Base-by-base conservation (phyloP, 352 stramenopile species). In the Aphanomyces astaci region DNA sequence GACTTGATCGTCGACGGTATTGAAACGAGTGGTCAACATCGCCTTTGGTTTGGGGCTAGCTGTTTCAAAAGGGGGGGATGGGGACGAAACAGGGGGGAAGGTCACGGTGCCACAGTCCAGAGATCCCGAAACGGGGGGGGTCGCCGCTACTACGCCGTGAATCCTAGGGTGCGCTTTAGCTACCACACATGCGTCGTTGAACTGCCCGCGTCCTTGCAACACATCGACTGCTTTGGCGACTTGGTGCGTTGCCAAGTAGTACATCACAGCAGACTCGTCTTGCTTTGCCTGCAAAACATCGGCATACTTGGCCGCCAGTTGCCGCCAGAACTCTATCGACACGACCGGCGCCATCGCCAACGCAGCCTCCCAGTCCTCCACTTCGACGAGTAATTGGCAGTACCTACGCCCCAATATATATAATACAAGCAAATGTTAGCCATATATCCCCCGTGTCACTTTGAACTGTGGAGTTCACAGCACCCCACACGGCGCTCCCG, bases 301-400 rank as follows among this genome's bases (percentile, higher is more conserved):
- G 24, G 64, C 64, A 33, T 71, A 71, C 25, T 55, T 28, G 33
- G 33, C 24, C 11, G 54, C 59, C 2, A 71, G 49, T 22, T 65
- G 10, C n/a, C 65, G n/a, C 71, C 71, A 75, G 51, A 64, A 75
- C 1, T 40, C 45, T 24, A 73, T 56, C 1, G 71, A 75, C 9
- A 75, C 66, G 19, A 5, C 65, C 9, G 71, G 71, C n/a, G 71
- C 66, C 1, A 73, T 39, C 24, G 71, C 46, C 7, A 75, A 33
- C 31, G 71, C 71, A 9, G 32, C 45, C 32, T 69, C 54, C 66
- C 66, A 75, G 9, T 75, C 28, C 15, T 70, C 66, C 11, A 73
- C 10, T 17, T 73, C 60, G 24, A 73, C 36, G 57, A 75, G 63
- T 25, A 73, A 53, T 4, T 33, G 28, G 62, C 71, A 75, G 28